Evolutionary conservation across 495 filamentous ascomycete species (phyloP), one percentile per base, ranked within the genome.

Genomic region (Penicillium longicatenatum): DNA sequence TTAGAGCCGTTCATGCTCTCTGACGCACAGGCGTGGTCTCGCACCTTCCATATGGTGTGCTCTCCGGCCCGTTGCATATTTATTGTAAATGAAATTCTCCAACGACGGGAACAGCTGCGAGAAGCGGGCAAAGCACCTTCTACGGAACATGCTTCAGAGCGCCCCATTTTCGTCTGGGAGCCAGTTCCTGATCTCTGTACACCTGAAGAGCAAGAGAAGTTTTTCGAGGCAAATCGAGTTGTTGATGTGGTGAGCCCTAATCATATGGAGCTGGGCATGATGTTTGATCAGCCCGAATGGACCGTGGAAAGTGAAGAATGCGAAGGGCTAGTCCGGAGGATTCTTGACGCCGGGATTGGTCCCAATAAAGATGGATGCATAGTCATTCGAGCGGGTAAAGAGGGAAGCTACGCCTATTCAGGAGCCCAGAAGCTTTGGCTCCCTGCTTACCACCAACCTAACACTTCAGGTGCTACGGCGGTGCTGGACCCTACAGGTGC

Each of bases 401-500:
- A 80, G 22, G 85, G 86, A 44, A 86, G 84, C 73, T 83, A 81
- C 60, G 69, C 72, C 76, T 73, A 76, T 68, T 65, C 69, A 52
- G 65, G 61, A 50, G 42, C 59, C 14, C 70, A 69, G 52, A 65
- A 64, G 57, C 59, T 76, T 26, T 70, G 71, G 79, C 67, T 87
- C 41, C 84, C 84, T n/a, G 83, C 85, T 12, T 85, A 83, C 67
- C 81, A 86, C 60, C 70, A 76, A 53, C 71, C 75, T 47, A 61
- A 51, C 19, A 52, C 64, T 6, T 64, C 67, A 6, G 69, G 48
- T 48, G 46, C 72, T 55, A 63, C 69, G 8, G 81, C 79, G 50
- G 91, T 98, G 8, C 75, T 95, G 16, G 94, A 98, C 71, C 93
- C 93, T 1, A 98, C 94, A 0, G 94, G 94, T n/a, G 94, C 93